Conservation (phyloP, 768 basidiomycete genomes). For the Multifurca ochricompacta region DNA sequence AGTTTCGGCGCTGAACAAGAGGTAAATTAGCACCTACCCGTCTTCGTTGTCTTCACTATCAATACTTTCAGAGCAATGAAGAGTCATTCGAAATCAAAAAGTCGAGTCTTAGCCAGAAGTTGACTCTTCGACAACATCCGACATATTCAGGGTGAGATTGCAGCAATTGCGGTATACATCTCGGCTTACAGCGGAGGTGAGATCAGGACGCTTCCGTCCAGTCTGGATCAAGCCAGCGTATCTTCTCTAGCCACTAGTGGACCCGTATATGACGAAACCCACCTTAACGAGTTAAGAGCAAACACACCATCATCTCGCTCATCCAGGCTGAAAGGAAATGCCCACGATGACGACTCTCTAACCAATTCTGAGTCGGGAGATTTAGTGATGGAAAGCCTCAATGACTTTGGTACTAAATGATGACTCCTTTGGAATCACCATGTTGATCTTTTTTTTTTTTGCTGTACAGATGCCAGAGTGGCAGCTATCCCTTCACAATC, state of each 20-base stretch:
- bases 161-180: neutral
- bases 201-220: neutral
- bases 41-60: slow-evolving; percentile 8
- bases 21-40: slow-evolving; percentile 32
- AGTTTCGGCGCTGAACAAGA: slow-evolving; percentile 73
- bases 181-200: neutral
- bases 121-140: slow-evolving; percentile 49
- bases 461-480: slow-evolving; percentile 31
- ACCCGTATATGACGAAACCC: slow-evolving; percentile 63
- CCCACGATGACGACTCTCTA: slow-evolving; percentile 45
- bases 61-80: slow-evolving; percentile 46
- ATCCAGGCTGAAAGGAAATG: slow-evolving; percentile 29
- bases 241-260: slow-evolving; percentile 36
- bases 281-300: slow-evolving; percentile 73
- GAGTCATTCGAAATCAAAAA: slow-evolving; percentile 77
- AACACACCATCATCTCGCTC: slow-evolving; percentile 56
- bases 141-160: slow-evolving; percentile 25
- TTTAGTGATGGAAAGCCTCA: neutral
- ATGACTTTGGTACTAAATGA: slow-evolving; percentile 1
- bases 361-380: slow-evolving; percentile 30
- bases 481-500: slow-evolving; percentile 62
- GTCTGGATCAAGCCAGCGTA: slow-evolving; percentile 9
- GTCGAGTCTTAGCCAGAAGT: slow-evolving; percentile 62
- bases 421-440: slow-evolving; percentile 23
- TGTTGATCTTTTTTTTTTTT: slow-evolving; percentile 7